Evolutionary conservation across 2,329 filamentous ascomycete species (phyloP).

Genomic region (Talaromyces sp.): DNA sequence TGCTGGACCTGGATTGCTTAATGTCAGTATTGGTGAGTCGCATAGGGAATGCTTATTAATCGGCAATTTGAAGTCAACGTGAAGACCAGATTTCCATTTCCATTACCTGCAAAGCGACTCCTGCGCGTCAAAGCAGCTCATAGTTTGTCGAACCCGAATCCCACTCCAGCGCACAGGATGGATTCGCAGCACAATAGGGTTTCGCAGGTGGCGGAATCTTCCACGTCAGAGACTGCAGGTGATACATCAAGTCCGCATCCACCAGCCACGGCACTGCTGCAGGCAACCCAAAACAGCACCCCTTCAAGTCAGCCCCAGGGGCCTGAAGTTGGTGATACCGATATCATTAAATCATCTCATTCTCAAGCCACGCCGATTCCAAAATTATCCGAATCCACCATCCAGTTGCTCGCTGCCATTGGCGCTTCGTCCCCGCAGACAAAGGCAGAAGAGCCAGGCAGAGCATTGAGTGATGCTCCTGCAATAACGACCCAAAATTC

Average conservation of each 20-base stretch:
- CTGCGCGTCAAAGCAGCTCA: background rate
- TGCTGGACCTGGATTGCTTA: background rate
- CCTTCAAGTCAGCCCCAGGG: background rate
- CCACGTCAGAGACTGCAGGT: slow-evolving; percentile 4
- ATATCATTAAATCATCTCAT: background rate
- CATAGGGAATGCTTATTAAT: background rate
- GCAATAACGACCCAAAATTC: background rate
- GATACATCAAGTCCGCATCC: slow-evolving; percentile 8
- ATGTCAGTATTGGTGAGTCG: background rate
- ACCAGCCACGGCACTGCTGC: background rate
- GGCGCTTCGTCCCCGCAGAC: background rate
- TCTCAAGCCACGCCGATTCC: background rate
- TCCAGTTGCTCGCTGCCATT: background rate
- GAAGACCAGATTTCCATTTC: background rate
- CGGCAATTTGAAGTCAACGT: background rate
- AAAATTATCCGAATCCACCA: background rate
- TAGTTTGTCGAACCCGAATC: background rate
- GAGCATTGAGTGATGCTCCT: background rate
- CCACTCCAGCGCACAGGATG: background rate
- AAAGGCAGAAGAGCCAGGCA: background rate
- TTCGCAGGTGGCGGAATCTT: slow-evolving; percentile 2
- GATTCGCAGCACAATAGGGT: slow-evolving; percentile 5
- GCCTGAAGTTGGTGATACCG: background rate
- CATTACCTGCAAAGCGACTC: background rate
- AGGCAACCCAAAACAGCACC: background rate